phyloP scores from a whole-genome alignment of 2,329 filamentous ascomycete genomes.

The Exophiala calicioides region DNA sequence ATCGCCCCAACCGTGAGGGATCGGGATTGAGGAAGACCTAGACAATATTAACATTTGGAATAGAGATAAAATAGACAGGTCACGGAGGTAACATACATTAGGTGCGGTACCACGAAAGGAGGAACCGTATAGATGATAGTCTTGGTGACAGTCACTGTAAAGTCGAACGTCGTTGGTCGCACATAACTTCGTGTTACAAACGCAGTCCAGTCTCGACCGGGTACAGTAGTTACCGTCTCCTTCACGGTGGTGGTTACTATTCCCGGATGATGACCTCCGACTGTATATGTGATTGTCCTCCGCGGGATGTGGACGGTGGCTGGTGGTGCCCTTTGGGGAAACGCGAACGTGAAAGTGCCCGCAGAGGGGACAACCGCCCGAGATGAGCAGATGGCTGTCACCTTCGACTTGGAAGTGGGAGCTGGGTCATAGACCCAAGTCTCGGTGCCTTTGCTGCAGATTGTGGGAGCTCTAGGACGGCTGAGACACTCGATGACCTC shows the following conservation, averaged over 20 bases:
- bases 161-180: slow-evolving; percentile 7
- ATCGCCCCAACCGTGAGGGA: slow-evolving; percentile 1
- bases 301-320: slow-evolving; percentile 3
- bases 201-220: slow-evolving; percentile 8
- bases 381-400: slow-evolving; percentile 1
- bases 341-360: slow-evolving; percentile 5
- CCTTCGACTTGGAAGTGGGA: neutral
- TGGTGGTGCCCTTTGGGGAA: slow-evolving; percentile 9
- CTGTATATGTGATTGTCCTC: slow-evolving; percentile 2
- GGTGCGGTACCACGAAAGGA: slow-evolving; percentile 1
- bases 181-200: slow-evolving; percentile 5
- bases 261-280: neutral
- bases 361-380: slow-evolving; percentile 3
- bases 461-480: neutral
- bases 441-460: slow-evolving; percentile 2
- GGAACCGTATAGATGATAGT: slow-evolving; percentile 8
- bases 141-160: slow-evolving; percentile 9
- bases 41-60: neutral
- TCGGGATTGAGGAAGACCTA: slow-evolving; percentile 3
- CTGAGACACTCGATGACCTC: slow-evolving; percentile 5
- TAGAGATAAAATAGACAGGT: neutral
- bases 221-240: slow-evolving; percentile 1
- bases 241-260: neutral
- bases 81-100: neutral
- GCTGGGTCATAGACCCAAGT: slow-evolving; percentile 7